Percentiles rank a stretch among this genome's conserved stretches.
Evolutionary conservation across 2,329 filamentous ascomycete species (phyloP).

Genomic region (Claviceps fusiformis): DNA sequence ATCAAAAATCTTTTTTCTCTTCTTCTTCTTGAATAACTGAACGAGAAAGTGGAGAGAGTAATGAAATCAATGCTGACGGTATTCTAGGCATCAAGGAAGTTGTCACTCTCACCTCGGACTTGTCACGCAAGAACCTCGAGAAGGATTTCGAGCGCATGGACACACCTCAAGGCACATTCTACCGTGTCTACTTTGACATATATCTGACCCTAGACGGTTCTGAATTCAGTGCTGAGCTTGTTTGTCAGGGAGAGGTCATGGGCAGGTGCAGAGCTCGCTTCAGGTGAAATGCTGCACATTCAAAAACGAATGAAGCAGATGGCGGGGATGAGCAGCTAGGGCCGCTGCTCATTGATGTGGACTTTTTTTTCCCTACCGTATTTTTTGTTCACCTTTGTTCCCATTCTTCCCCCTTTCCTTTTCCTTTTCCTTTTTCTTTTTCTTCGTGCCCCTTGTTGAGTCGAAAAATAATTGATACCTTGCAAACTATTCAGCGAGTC

Average conservation of each 20-base stretch:
- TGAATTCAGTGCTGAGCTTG: conserved; percentile 94
- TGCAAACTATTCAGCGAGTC: background rate
- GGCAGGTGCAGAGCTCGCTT: conserved; percentile 89
- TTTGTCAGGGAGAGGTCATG: conserved; percentile 99
- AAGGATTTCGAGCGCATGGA: conserved; percentile 99
- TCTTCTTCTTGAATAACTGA: too few species aligned
- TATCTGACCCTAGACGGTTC: conserved; percentile 93
- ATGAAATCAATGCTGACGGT: conserved; percentile 14
- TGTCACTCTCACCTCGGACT: conserved; percentile 89
- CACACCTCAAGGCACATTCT: conserved; percentile 92
- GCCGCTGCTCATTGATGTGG: background rate
- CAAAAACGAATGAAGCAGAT: background rate
- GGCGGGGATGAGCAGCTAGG: background rate
- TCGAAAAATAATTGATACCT: conserved; percentile 4
- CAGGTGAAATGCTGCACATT: conserved; percentile 29
- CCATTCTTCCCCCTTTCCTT: too few species aligned
- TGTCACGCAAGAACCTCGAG: conserved; percentile 95
- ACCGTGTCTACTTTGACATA: conserved; percentile 66
- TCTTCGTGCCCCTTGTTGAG: background rate
- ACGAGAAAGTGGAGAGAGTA: too few species aligned
- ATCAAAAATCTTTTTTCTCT: too few species aligned
- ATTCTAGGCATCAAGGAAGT: conserved; percentile 89
- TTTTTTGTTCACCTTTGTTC: background rate
- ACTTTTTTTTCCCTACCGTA: background rate
- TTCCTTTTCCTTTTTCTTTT: background rate